These are phyloP conservation scores for Cochlearia excelsa DNA, from an alignment of 345 rosid genomes.

Conservation along the genomic window DNA sequence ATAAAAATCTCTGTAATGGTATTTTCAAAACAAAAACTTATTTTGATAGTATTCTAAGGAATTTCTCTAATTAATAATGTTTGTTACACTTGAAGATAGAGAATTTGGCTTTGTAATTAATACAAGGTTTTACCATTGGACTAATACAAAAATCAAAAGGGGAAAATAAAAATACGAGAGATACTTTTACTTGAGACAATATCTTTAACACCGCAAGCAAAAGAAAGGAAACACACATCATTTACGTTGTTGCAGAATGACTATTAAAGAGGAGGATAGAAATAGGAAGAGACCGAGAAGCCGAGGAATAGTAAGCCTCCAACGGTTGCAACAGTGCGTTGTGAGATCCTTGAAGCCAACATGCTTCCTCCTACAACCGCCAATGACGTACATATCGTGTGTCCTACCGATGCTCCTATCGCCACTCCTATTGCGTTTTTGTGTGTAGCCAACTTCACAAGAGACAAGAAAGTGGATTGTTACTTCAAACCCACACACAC, in stretches of 20 bases:
- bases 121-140: too few species aligned
- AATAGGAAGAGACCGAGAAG: conserved; percentile 87
- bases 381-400: conserved; percentile 80
- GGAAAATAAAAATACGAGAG: background rate
- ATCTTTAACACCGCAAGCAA: background rate
- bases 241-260: background rate
- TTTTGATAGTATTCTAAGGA: too few species aligned
- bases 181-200: background rate
- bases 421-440: conserved; percentile 94
- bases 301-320: conserved; percentile 95
- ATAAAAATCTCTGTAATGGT: too few species aligned
- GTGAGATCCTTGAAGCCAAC: conserved; percentile 93
- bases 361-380: conserved; percentile 99
- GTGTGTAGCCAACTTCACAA: conserved; percentile 89
- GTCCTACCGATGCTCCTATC: conserved; percentile 81
- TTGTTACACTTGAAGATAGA: too few species aligned
- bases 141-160: too few species aligned
- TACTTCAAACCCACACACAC: background rate
- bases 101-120: too few species aligned
- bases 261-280: conserved; percentile 81
- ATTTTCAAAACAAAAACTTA: too few species aligned
- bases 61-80: too few species aligned
- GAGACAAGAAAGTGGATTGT: conserved; percentile 5
- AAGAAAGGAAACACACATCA: background rate
- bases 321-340: conserved; percentile 82